Percentiles rank a stretch among this genome's conserved stretches.
phyloP scores from a whole-genome alignment of 768 basidiomycete species.

The Termitomyces sp. region DNA sequence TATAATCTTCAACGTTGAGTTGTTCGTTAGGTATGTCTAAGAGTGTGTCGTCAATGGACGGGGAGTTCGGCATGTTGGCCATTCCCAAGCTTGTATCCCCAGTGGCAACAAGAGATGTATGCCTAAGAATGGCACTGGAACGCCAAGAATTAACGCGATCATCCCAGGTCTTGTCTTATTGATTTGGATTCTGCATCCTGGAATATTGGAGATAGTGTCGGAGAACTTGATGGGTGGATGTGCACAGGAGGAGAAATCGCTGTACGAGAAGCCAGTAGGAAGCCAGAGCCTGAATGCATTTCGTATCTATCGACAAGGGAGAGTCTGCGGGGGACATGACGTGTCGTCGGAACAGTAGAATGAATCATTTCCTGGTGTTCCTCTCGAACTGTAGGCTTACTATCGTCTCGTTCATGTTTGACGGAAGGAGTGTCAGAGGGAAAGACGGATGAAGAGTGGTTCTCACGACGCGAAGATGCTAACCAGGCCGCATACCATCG shows the following conservation, averaged over 20 bases:
- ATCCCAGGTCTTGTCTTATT: constrained; percentile 51
- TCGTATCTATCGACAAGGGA: constrained; percentile 70
- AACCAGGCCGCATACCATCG: constrained; percentile 79
- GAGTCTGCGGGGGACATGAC: constrained; percentile 63
- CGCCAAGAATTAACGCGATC: constrained; percentile 66
- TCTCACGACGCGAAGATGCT: constrained; percentile 42
- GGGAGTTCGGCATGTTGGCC: constrained; percentile 45
- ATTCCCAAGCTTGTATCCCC: constrained; percentile 51
- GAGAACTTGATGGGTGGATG: constrained; percentile 20
- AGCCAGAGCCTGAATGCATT: constrained; percentile 32
- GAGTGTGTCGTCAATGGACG: constrained; percentile 31
- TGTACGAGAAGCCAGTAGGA: constrained; percentile 23
- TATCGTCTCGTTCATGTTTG: constrained; percentile 54
- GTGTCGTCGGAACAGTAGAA: constrained; percentile 31
- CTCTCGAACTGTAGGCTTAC: constrained; percentile 43
- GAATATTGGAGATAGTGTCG: constrained; percentile 54
- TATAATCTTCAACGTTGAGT: constrained; percentile 61
- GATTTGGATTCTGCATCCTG: constrained; percentile 59
- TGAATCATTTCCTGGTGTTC: constrained; percentile 36
- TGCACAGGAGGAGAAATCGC: constrained; percentile 27
- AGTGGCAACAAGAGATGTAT: constrained; percentile 44
- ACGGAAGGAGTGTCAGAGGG: constrained; percentile 36
- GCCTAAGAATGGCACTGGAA: constrained; percentile 47
- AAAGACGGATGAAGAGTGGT: constrained; percentile 31
- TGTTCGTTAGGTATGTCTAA: constrained; percentile 31